Percentiles rank a stretch among this genome's conserved stretches.
These are phyloP conservation scores for Ambrosia trifida DNA, from an alignment of 129 eudicot species.

Conservation along the genomic window DNA sequence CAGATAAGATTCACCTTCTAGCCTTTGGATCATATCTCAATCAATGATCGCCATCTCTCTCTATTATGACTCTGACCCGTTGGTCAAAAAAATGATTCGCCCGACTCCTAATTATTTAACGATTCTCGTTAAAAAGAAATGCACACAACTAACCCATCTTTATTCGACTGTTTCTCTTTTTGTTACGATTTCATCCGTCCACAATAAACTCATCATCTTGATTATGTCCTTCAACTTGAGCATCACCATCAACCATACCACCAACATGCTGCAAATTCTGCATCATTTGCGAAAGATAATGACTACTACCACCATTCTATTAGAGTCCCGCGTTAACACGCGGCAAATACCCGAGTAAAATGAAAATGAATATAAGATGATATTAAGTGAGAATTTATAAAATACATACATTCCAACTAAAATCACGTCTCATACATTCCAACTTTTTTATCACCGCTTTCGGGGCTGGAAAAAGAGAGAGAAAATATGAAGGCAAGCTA, in stretches of 20 bases:
- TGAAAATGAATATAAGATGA: too few species aligned
- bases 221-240: slow-evolving; percentile 71
- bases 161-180: not conserved
- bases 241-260: slow-evolving; percentile 82
- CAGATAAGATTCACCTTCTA: not conserved
- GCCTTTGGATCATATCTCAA: not conserved
- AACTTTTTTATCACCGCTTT: too few species aligned
- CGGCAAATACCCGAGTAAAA: too few species aligned
- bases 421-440: too few species aligned
- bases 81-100: not conserved
- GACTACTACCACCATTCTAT: slow-evolving; percentile 51
- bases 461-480: too few species aligned
- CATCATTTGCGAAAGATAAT: slow-evolving; percentile 91
- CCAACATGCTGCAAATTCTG: slow-evolving; percentile 80
- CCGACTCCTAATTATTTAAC: not conserved
- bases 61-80: not conserved
- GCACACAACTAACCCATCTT: not conserved
- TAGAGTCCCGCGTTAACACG: too few species aligned
- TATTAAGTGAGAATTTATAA: too few species aligned
- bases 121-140: slow-evolving; percentile 5
- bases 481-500: too few species aligned
- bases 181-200: slow-evolving; percentile 63
- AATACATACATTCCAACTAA: too few species aligned
- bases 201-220: slow-evolving; percentile 90
- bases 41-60: not conserved